These are phyloP conservation scores for Primulina huaijiensis DNA, from an alignment of 257 asterid species.

Conservation along the genomic window DNA sequence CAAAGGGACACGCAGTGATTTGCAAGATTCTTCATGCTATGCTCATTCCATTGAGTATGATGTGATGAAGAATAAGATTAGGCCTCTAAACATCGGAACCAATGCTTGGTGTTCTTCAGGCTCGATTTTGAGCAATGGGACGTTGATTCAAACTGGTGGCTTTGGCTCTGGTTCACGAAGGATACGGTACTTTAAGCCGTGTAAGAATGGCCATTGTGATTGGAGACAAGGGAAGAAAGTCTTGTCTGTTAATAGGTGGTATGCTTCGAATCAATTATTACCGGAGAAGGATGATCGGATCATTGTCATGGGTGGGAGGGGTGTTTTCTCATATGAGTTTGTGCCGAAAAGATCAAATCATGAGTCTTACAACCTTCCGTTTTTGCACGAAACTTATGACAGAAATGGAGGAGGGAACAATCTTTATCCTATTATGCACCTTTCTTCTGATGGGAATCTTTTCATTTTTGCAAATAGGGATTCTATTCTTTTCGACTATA, in stretches of 20 bases:
- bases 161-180: conserved; percentile 36
- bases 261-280: conserved; percentile 43
- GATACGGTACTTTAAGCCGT: conserved; percentile 39
- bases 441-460: conserved; percentile 56
- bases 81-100: conserved; percentile 41
- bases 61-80: conserved; percentile 33
- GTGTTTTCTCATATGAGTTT: conserved; percentile 46
- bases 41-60: conserved; percentile 65
- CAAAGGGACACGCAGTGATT: conserved; percentile 9
- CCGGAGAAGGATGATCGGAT: conserved; percentile 50
- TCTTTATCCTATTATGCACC: conserved; percentile 65
- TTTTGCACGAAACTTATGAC: conserved; percentile 40
- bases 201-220: conserved; percentile 37
- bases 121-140: conserved; percentile 52
- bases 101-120: conserved; percentile 64
- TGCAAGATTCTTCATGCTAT: conserved; percentile 43
- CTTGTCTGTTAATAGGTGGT: conserved; percentile 42
- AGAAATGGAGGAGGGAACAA: conserved; percentile 35
- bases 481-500: conserved; percentile 59
- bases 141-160: conserved; percentile 53
- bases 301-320: conserved; percentile 50
- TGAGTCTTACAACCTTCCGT: conserved; percentile 37
- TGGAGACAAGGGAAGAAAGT: conserved; percentile 38
- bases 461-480: conserved; percentile 61
- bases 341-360: conserved; percentile 35